A percentile compares a stretch with the other conserved stretches of the same genome.
phyloP scores from a whole-genome alignment of 495 filamentous ascomycete species.

The Hypoxylon cercidicola region DNA sequence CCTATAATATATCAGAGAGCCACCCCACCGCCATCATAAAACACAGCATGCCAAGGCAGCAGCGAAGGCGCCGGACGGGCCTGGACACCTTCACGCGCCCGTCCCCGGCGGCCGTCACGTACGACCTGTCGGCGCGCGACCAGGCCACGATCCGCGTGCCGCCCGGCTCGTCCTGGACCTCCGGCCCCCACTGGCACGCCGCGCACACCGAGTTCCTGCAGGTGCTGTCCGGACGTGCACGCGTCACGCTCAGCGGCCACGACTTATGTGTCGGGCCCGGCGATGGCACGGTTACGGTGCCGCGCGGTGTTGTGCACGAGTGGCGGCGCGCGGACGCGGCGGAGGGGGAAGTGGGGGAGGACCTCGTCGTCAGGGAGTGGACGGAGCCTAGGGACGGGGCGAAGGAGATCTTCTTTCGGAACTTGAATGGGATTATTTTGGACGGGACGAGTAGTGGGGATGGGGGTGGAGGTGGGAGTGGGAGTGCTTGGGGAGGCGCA shows the following conservation, averaged over 20 bases:
- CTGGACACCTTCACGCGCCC: slow-evolving; percentile 39
- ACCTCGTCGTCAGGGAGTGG: slow-evolving; percentile 47
- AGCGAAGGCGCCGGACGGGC: slow-evolving; percentile 6
- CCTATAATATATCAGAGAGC: too few relatives aligned
- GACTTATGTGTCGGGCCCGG: slow-evolving; percentile 1
- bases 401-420: slow-evolving; percentile 52
- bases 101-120: slow-evolving; percentile 45
- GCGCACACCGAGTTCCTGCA: slow-evolving; percentile 49
- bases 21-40: background rate
- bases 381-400: slow-evolving; percentile 45
- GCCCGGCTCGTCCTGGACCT: slow-evolving; percentile 44
- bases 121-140: slow-evolving; percentile 42
- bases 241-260: slow-evolving; percentile 27
- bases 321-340: slow-evolving; percentile 28
- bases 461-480: background rate
- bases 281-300: slow-evolving; percentile 29
- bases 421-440: slow-evolving; percentile 48
- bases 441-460: slow-evolving; percentile 5
- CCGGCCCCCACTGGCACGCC: slow-evolving; percentile 49
- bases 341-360: slow-evolving; percentile 22
- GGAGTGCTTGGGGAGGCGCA: background rate
- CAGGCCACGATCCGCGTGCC: slow-evolving; percentile 46
- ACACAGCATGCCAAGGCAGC: slow-evolving; percentile 7
- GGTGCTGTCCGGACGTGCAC: slow-evolving; percentile 42
- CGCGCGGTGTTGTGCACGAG: slow-evolving; percentile 41